A percentile compares a stretch with the other conserved stretches of the same genome.
Evolutionary conservation across 164 flowering plant genomes (phyloP).

Genomic region (Paratinospora sagittata): DNA sequence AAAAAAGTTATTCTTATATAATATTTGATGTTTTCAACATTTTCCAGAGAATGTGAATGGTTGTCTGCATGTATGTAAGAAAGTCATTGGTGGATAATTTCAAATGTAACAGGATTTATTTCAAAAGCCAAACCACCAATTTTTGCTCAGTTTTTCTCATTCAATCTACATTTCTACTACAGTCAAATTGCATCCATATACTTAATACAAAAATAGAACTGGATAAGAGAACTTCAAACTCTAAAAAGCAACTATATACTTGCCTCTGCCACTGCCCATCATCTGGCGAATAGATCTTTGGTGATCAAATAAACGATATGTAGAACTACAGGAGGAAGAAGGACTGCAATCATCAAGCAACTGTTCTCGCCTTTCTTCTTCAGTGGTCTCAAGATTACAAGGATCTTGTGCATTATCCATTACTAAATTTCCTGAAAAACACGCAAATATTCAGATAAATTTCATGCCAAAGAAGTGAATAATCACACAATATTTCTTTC

Average conservation of each 20-base stretch:
- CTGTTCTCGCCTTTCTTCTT: slow-evolving; percentile 20
- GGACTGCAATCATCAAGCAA: slow-evolving; percentile 16
- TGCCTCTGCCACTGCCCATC: slow-evolving; percentile 38
- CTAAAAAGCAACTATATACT: background rate
- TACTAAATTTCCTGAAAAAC: slow-evolving; percentile 3
- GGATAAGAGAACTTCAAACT: background rate
- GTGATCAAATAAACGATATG: slow-evolving; percentile 23
- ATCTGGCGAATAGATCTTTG: slow-evolving; percentile 25
- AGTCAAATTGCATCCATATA: background rate
- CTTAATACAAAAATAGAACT: background rate
- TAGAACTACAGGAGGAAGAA: slow-evolving; percentile 15
- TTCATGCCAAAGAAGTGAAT: background rate
- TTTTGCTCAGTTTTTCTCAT: background rate
- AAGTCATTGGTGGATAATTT: background rate
- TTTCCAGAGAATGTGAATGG: too few species aligned
- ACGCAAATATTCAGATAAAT: background rate
- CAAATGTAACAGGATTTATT: background rate
- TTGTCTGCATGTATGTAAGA: background rate
- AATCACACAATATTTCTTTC: too few species aligned
- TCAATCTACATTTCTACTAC: background rate
- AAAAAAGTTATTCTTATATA: too few species aligned
- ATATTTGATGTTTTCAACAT: background rate
- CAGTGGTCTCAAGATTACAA: slow-evolving; percentile 16
- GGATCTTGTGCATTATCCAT: slow-evolving; percentile 34
- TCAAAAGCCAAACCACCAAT: background rate